A percentile compares a stretch with the other conserved stretches of the same genome.
phyloP scores from a whole-genome alignment of 345 rosid species.

The Linum usitatissimum region DNA sequence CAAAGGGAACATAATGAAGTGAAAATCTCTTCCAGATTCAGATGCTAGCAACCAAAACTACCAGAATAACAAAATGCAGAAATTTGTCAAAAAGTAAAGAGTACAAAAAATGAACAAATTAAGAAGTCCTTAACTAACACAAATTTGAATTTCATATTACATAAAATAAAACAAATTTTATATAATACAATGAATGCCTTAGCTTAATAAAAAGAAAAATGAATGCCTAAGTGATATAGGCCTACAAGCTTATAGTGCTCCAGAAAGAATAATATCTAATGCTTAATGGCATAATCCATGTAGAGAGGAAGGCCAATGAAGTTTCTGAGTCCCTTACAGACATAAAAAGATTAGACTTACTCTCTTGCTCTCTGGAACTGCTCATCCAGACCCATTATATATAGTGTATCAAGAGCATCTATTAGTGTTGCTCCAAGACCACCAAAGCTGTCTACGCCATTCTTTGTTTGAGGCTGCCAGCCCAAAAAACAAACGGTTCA shows the following conservation, averaged over 20 bases:
- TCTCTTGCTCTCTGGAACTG: constrained; percentile 81
- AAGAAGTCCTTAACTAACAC: no score
- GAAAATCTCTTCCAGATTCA: not conserved
- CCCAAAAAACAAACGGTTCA: not conserved
- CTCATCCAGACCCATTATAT: constrained; percentile 84
- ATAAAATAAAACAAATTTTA: no score
- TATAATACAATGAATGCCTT: no score
- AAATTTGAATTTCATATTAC: no score
- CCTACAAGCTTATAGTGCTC: no score
- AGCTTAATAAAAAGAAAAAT: no score
- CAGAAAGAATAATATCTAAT: no score
- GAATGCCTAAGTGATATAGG: no score
- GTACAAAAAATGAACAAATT: no score
- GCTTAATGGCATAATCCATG: not conserved
- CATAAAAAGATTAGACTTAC: constrained; percentile 40
- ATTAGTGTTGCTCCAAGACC: constrained; percentile 95
- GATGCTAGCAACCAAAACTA: not conserved
- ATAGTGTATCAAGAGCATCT: constrained; percentile 78
- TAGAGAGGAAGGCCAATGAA: not conserved
- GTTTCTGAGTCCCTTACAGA: no score
- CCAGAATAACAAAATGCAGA: not conserved
- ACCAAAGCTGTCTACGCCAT: constrained; percentile 90
- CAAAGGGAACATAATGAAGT: constrained; percentile 9
- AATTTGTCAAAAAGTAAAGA: not conserved
- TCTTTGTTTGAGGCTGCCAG: constrained; percentile 71